phyloP scores from a whole-genome alignment of 371 early-diverging fungal species.

The Mortierella polycephala region DNA sequence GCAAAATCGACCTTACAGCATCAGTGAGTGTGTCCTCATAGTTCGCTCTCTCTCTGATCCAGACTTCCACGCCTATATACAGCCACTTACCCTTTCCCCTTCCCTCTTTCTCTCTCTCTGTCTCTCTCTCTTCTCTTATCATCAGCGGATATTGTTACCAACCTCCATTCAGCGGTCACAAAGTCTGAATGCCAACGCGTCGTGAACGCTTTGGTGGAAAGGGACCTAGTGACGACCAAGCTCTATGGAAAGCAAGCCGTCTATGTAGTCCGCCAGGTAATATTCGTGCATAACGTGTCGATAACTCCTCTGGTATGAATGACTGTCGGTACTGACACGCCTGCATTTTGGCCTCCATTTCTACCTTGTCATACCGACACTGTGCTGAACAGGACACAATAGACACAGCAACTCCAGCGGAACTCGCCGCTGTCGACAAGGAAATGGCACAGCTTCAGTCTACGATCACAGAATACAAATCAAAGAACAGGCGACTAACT shows the following conservation, averaged over 20 bases:
- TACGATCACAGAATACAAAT: constrained; percentile 22
- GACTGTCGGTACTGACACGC: neutral
- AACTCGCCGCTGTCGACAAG: constrained; percentile 27
- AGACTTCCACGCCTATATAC: too few species aligned
- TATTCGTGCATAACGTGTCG: too few species aligned
- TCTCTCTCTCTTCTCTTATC: neutral
- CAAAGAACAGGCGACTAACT: constrained; percentile 18
- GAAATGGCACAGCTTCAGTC: constrained; percentile 18
- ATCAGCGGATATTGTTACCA: constrained; percentile 37
- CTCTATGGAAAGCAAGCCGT: constrained; percentile 50
- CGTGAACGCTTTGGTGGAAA: constrained; percentile 29
- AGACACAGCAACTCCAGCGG: constrained; percentile 24
- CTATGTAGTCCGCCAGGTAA: constrained; percentile 44
- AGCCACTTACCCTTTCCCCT: neutral
- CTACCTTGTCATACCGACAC: too few species aligned
- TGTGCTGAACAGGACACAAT: constrained; percentile 19
- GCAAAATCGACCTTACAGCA: constrained; percentile 45
- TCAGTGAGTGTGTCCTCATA: constrained; percentile 20
- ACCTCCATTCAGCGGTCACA: constrained; percentile 36
- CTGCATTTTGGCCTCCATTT: neutral
- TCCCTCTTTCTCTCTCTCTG: neutral
- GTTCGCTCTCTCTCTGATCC: neutral
- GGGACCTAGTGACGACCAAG: constrained; percentile 32
- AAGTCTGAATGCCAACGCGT: constrained; percentile 44
- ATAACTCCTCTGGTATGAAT: too few species aligned